Percentiles rank a stretch among this genome's conserved stretches.
Evolutionary conservation across 768 basidiomycete genomes (phyloP).

Genomic region (Piloderma croceum): DNA sequence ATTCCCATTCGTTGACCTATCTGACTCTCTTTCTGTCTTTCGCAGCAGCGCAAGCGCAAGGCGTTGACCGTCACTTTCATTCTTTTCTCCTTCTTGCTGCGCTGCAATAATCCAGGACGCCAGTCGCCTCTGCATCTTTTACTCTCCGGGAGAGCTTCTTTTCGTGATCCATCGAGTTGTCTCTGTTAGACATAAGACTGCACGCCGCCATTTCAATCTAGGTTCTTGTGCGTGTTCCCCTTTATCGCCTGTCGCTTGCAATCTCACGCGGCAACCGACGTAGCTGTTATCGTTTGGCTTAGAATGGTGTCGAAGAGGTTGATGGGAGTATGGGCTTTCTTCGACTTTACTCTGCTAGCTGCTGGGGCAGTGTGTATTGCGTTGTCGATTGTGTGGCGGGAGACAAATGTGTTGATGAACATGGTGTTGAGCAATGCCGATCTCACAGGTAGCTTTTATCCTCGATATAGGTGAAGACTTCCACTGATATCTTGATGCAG

Average conservation of each 20-base stretch:
- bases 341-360: constrained; percentile 66
- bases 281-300: constrained; percentile 21
- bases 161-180: constrained; percentile 4
- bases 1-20: constrained; percentile 25
- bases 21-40: constrained; percentile 2
- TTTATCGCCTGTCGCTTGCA: constrained; percentile 8
- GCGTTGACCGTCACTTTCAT: constrained; percentile 63
- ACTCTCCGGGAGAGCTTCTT: constrained; percentile 51
- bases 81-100: constrained; percentile 32
- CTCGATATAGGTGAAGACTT: too few species aligned
- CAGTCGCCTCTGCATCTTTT: constrained; percentile 35
- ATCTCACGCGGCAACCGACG: background rate
- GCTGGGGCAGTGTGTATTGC: constrained; percentile 61
- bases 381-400: constrained; percentile 68
- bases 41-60: constrained; percentile 45
- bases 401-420: constrained; percentile 65
- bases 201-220: constrained; percentile 9
- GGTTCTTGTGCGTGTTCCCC: constrained; percentile 9
- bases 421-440: constrained; percentile 56
- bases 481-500: constrained; percentile 39
- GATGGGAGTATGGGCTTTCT: constrained; percentile 64
- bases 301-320: constrained; percentile 70
- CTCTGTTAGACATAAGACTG: constrained; percentile 13
- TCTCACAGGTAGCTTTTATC: constrained; percentile 57
- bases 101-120: constrained; percentile 30